These are phyloP conservation scores for Podaxis sp. DNA, from an alignment of 768 basidiomycete genomes.

Conservation along the genomic window DNA sequence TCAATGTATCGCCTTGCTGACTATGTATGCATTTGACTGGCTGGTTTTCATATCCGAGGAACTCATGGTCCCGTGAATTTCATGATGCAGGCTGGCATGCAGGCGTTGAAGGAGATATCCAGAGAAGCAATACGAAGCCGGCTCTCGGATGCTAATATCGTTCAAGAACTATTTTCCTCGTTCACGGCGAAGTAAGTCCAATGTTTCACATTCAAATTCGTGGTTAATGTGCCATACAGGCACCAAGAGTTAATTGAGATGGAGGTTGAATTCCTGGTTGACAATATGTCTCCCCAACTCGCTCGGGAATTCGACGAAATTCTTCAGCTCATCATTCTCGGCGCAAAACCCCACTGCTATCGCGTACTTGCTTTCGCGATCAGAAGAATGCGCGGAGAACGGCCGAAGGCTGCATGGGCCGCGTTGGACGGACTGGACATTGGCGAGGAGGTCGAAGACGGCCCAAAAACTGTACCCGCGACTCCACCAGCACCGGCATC, in stretches of 20 bases:
- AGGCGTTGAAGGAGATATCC: not conserved
- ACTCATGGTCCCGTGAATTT: not conserved
- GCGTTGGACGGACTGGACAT: not conserved
- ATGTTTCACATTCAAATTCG: not conserved
- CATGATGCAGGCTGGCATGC: not conserved
- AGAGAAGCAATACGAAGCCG: not conserved
- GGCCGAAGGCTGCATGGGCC: not conserved
- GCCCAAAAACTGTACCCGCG: not conserved
- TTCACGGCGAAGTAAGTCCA: not conserved
- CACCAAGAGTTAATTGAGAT: conserved; percentile 12
- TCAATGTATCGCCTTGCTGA: conserved; percentile 36
- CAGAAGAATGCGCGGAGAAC: conserved; percentile 2
- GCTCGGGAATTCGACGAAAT: conserved; percentile 9
- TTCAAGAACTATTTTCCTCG: not conserved
- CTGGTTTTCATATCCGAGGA: not conserved
- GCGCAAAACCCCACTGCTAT: conserved; percentile 1
- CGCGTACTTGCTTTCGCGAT: conserved; percentile 3
- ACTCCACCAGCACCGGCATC: too few species aligned
- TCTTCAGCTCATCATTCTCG: not conserved
- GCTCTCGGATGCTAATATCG: not conserved
- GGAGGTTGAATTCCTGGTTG: conserved; percentile 1
- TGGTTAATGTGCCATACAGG: not conserved
- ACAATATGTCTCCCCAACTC: conserved; percentile 5
- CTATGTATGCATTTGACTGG: conserved; percentile 17
- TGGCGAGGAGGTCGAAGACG: not conserved